Base-by-base conservation (phyloP, 345 rosid species). In the Mallotus nudiflorus region DNA sequence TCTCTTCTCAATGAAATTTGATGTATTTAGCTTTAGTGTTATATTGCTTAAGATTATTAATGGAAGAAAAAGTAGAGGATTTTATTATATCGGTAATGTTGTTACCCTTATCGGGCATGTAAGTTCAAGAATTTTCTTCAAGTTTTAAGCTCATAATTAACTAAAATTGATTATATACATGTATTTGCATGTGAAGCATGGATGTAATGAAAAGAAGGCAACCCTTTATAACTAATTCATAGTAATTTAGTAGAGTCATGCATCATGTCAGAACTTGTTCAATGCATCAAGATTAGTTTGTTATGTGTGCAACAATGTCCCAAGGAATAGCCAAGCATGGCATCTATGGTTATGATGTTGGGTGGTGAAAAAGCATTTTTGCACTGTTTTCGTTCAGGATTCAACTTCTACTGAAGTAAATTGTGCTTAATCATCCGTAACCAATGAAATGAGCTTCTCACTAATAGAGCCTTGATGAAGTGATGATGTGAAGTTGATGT, bases 1-100 rank as follows among this genome's bases (percentile, higher is more conserved):
- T 35, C 35, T 27, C 39, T 57, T 57, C 62, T 57, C 62, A 28
- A 29, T 29, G 19, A 31, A 57, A 29, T 57, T 39, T 57, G 62
- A 57, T 57, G 37, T 57, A 27, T 57, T 27, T 14, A 57, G 62
- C 62, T 57, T 57, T 29, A 39, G 62, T 10, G 33, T 57, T 39
- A 11, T 57, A 29, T 15, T 57, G 0, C 62, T 57, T 13, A 39
- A 57, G 39, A 16, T 57, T 27, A 27, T 57, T 4, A 57, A 39
- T 57, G 62, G 62, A 57, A 57, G 16, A 39, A 57, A 57, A 29
- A 57, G 28, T 28, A 5, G 62, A 29, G 62, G 62, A 57, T 57
- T 57, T 27, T 20, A 16, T 57, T 20, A 57, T 14, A 35, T 9
- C 13, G 62, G 29, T 14, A 33, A 57, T 57, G 15, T 6, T 28